Conservation (phyloP, 371 early-diverging fungal genomes). For the Nematocida minor region DNA sequence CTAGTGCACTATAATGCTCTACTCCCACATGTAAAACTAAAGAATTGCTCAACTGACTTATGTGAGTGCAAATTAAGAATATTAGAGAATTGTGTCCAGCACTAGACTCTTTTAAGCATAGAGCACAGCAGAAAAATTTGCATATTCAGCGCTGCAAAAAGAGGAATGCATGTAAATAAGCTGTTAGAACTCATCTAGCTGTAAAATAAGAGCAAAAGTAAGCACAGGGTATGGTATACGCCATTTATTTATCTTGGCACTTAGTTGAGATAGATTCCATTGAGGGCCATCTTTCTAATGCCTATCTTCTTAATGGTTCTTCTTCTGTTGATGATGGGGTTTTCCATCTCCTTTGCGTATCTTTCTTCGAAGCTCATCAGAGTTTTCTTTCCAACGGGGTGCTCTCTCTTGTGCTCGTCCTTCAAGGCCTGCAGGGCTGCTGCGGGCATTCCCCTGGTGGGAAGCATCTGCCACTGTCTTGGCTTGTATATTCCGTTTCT, state of each 20-base stretch:
- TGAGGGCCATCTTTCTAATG: slow-evolving; percentile 43
- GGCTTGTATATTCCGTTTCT: slow-evolving; percentile 65
- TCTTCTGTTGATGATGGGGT: slow-evolving; percentile 24
- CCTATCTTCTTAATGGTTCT: slow-evolving; percentile 29
- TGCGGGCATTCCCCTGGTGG: slow-evolving; percentile 31
- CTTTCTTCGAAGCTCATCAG: slow-evolving; percentile 40
- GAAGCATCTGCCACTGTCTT: slow-evolving; percentile 25
- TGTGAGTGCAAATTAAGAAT: too few relatives aligned
- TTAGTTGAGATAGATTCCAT: slow-evolving; percentile 34
- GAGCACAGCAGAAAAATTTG: too few relatives aligned
- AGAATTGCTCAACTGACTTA: too few relatives aligned
- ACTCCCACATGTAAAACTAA: too few relatives aligned
- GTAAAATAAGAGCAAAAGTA: too few relatives aligned
- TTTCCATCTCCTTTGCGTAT: not conserved
- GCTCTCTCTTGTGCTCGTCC: not conserved
- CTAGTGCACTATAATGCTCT: too few relatives aligned
- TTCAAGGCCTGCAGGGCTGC: not conserved
- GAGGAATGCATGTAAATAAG: too few relatives aligned
- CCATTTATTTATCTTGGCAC: slow-evolving; percentile 15
- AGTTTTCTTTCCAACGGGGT: slow-evolving; percentile 1
- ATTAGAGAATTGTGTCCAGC: too few relatives aligned
- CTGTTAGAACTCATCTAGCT: too few relatives aligned
- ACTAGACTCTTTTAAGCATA: too few relatives aligned
- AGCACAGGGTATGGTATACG: too few relatives aligned
- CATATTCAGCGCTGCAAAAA: too few relatives aligned